These are phyloP conservation scores for Zygosaccharomyces sapae DNA, from an alignment of 1,139 yeast genomes.

Conservation along the genomic window DNA sequence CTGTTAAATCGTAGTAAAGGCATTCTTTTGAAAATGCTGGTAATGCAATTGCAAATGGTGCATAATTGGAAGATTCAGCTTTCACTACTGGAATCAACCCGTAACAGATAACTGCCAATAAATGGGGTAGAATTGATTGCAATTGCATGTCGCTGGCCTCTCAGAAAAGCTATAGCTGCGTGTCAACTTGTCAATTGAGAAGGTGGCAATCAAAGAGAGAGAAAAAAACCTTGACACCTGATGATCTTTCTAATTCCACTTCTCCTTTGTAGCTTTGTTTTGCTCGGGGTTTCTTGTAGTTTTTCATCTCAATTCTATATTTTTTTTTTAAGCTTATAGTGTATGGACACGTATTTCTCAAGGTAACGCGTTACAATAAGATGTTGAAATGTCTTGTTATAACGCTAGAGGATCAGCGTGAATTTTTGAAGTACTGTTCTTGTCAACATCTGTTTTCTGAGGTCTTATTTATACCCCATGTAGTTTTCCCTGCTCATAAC, in stretches of 20 bases:
- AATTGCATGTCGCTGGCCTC: background rate
- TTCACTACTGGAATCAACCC: conserved; percentile 3
- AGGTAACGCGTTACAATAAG: background rate
- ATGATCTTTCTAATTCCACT: background rate
- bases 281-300: background rate
- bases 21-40: conserved; percentile 44
- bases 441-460: background rate
- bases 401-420: background rate
- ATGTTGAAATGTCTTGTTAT: background rate
- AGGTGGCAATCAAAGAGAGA: background rate
- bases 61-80: conserved; percentile 29
- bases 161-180: background rate
- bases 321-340: conserved; percentile 2
- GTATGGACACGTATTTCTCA: conserved; percentile 5
- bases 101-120: background rate
- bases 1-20: conserved; percentile 36
- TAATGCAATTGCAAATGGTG: conserved; percentile 37
- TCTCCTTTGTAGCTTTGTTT: background rate
- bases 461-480: background rate
- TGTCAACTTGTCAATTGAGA: background rate
- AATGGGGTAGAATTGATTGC: background rate
- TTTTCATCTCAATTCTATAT: background rate
- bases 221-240: background rate
- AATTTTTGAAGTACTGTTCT: background rate
- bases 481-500: conserved; percentile 9